Conservation (phyloP, 768 basidiomycete species). For the Pulveroboletus sp. region DNA sequence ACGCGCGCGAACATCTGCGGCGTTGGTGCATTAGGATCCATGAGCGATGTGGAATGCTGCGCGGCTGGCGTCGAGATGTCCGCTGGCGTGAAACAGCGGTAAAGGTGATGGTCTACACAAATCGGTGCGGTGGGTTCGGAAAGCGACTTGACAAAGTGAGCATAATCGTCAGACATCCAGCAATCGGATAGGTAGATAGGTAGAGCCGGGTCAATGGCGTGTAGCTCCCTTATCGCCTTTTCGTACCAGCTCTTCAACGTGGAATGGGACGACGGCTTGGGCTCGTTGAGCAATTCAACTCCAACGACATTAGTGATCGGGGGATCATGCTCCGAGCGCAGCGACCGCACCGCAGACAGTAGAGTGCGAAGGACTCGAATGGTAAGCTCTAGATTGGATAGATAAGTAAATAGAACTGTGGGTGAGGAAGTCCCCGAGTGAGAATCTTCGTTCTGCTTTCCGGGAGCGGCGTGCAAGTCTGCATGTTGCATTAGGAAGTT, state of each 20-base stretch:
- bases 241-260: slow-evolving; percentile 61
- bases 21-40: slow-evolving; percentile 36
- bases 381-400: slow-evolving; percentile 43
- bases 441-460: slow-evolving; percentile 67
- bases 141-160: slow-evolving; percentile 44
- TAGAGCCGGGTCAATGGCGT: slow-evolving; percentile 46
- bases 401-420: slow-evolving; percentile 44
- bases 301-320: slow-evolving; percentile 47
- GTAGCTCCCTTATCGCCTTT: slow-evolving; percentile 49
- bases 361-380: slow-evolving; percentile 46
- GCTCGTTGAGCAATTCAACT: slow-evolving; percentile 58
- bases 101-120: slow-evolving; percentile 78
- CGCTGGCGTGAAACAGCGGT: slow-evolving; percentile 66
- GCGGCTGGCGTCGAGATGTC: slow-evolving; percentile 53
- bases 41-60: slow-evolving; percentile 49
- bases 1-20: slow-evolving; percentile 40
- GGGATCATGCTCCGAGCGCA: slow-evolving; percentile 47
- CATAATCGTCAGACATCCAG: slow-evolving; percentile 67
- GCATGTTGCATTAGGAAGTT: slow-evolving; percentile 22
- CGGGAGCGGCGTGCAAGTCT: slow-evolving; percentile 74
- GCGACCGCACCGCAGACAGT: slow-evolving; percentile 28
- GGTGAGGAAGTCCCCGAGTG: slow-evolving; percentile 59
- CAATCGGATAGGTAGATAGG: slow-evolving; percentile 74
- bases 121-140: slow-evolving; percentile 35
- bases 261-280: slow-evolving; percentile 45